Base-by-base conservation (phyloP, 495 filamentous ascomycete genomes). In the Xylaria scruposa region DNA sequence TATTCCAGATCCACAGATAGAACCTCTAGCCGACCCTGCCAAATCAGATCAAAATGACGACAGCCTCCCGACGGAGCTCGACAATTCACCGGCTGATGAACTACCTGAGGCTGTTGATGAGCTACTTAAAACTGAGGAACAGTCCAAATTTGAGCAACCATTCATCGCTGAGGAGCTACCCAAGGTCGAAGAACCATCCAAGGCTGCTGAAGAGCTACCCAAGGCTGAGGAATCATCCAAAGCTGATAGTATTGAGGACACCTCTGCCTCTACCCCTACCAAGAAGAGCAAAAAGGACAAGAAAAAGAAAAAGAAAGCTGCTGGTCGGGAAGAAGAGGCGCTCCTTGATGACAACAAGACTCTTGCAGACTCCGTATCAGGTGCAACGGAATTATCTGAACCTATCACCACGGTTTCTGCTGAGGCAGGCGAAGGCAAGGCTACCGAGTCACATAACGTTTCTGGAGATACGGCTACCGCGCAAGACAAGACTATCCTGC, bases 271-370 rank as follows among this genome's bases (percentile, higher is more conserved):
- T 51, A 31, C 59, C 36, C 74, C 77, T 13, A 60, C 77, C n/a
- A 78, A 76, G 58, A 79, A 77, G 59, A 68, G 67, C 33, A 78
- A 79, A 66, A 78, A 77, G 53, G 70, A 73, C 40, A 78, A 79
- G 72, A 78, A 79, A 70, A 76, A 74, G 67, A 51, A 70, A 44
- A 69, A 69, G 58, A 49, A 51, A 15, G 38, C 47, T 42, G 49
- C 46, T 38, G 4, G 6, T 40, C 26, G 21, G 12, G 54, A 58
- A 51, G 68, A 73, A 38, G 70, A 60, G 21, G 47, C 15, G 15
- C 29, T 44, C 5, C 12, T 9, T 19, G 54, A 33, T 4, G 53
- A 47, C 15, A 26, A 15, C 31, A 53, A 53, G 26, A 29, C 2
- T 15, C 33, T 63, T 33, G 36, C 61, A 56, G 47, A 46, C 19